Evolutionary conservation across 2,329 filamentous ascomycete genomes (phyloP).

Genomic region (Fusarium equiseti): DNA sequence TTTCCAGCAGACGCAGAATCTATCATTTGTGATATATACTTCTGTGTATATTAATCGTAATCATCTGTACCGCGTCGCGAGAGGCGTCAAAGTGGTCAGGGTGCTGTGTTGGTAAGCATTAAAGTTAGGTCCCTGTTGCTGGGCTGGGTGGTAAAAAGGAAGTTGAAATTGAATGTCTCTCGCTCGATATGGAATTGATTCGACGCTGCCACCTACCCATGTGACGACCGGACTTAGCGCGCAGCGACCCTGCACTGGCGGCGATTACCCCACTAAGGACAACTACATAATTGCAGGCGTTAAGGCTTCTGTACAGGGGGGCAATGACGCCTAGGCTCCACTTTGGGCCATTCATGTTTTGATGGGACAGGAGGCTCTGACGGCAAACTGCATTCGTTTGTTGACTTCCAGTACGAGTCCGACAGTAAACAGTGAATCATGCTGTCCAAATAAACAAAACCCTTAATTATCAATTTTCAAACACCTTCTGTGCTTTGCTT

Average conservation of each 20-base stretch:
- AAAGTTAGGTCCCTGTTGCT: constrained; percentile 4
- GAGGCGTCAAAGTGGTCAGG: background rate
- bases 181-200: constrained; percentile 19
- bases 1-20: constrained; percentile 10
- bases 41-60: constrained; percentile 7
- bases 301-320: constrained; percentile 25
- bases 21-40: constrained; percentile 4
- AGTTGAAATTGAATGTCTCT: constrained; percentile 25
- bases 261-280: constrained; percentile 35
- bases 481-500: constrained; percentile 39
- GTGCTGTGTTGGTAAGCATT: constrained; percentile 11
- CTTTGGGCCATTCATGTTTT: constrained; percentile 2
- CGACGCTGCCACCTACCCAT: constrained; percentile 32
- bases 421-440: background rate
- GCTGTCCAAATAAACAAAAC: constrained; percentile 17
- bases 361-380: background rate
- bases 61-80: constrained; percentile 4
- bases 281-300: constrained; percentile 16
- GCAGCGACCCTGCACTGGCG: constrained; percentile 31
- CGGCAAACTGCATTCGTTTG: constrained; percentile 3
- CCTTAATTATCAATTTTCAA: constrained; percentile 43
- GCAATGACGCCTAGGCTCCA: constrained; percentile 5
- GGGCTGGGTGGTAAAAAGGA: constrained; percentile 5
- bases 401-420: constrained; percentile 7
- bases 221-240: constrained; percentile 35